phyloP scores from a whole-genome alignment of 192 early-diverging fungal species.

The Dissophora ornata region DNA sequence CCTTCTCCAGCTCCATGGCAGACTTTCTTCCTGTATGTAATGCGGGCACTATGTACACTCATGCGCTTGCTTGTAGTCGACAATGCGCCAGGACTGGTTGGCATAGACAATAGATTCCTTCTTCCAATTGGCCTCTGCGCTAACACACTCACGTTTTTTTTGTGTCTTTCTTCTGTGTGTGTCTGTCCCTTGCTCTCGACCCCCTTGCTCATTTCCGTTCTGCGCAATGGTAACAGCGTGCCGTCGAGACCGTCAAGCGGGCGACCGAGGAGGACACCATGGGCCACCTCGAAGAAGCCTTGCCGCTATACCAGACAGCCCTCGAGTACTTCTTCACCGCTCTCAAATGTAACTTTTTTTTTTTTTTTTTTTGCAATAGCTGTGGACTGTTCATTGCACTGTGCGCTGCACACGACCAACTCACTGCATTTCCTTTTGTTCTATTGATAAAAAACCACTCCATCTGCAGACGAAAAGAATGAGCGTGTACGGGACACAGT shows the following conservation, averaged over 20 bases:
- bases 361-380: background rate
- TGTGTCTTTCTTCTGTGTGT: background rate
- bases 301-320: slow-evolving; percentile 86
- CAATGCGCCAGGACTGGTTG: too few species aligned
- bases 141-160: background rate
- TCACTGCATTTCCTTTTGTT: background rate
- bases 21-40: slow-evolving; percentile 49
- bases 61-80: background rate
- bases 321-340: slow-evolving; percentile 96
- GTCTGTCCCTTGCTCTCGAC: too few species aligned
- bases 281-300: slow-evolving; percentile 91
- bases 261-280: slow-evolving; percentile 94
- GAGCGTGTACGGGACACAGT: slow-evolving; percentile 86
- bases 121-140: background rate
- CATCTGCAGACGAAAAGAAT: slow-evolving; percentile 99
- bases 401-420: background rate
- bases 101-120: background rate
- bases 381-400: too few species aligned
- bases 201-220: too few species aligned
- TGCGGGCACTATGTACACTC: background rate
- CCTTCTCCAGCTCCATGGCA: slow-evolving; percentile 28
- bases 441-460: slow-evolving; percentile 61
- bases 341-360: slow-evolving; percentile 82
- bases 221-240: too few species aligned
- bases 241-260: slow-evolving; percentile 90